These are phyloP conservation scores for Eremothecium gossypii DNA, from an alignment of 1,139 yeast genomes.

Conservation along the genomic window DNA sequence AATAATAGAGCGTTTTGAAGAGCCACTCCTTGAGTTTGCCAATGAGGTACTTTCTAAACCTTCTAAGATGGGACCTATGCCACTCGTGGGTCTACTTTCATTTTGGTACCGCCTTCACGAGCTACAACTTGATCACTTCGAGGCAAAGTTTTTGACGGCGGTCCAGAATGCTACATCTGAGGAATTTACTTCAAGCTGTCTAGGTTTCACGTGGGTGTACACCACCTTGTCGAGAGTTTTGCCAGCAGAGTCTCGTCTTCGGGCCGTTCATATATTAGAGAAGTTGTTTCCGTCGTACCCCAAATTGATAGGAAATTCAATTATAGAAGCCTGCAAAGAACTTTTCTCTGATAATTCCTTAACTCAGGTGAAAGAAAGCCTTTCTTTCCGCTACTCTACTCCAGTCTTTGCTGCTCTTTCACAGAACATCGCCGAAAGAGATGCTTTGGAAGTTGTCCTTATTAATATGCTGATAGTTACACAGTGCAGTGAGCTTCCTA, in stretches of 20 bases:
- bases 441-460: constrained; percentile 35
- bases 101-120: constrained; percentile 14
- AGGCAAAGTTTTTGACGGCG: constrained; percentile 4
- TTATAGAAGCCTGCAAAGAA: constrained; percentile 19
- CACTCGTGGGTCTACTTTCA: constrained; percentile 19
- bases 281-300: constrained; percentile 17
- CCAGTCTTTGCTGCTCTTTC: constrained; percentile 41
- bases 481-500: constrained; percentile 39
- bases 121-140: constrained; percentile 5
- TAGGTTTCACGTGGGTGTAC: constrained; percentile 21
- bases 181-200: constrained; percentile 7
- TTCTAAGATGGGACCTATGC: constrained; percentile 17
- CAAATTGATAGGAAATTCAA: constrained; percentile 16
- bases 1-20: constrained; percentile 22
- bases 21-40: constrained; percentile 25
- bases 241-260: constrained; percentile 14
- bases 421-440: constrained; percentile 29
- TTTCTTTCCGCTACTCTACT: constrained; percentile 27
- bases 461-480: constrained; percentile 43
- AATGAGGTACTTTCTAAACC: constrained; percentile 17
- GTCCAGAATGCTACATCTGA: constrained; percentile 1
- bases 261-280: constrained; percentile 14
- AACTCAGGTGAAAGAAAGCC: constrained; percentile 8
- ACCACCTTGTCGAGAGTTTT: constrained; percentile 16
- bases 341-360: constrained; percentile 8